These are phyloP conservation scores for Argentina anserina DNA, from an alignment of 306 rosid genomes.

Conservation along the genomic window DNA sequence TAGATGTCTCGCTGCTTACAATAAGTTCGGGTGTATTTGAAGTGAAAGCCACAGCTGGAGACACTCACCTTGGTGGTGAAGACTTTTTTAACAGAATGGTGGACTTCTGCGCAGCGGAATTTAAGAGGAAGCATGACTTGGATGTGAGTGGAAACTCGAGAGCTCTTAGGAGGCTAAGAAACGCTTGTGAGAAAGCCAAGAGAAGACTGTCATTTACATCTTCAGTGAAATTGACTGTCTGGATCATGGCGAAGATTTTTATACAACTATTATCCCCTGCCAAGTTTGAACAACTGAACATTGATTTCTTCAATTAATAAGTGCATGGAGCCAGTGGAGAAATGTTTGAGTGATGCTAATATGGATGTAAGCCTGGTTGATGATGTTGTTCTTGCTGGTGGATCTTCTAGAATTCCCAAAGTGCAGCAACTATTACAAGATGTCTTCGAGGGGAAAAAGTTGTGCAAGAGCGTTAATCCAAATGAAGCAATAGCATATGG, in stretches of 20 bases:
- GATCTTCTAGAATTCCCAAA: conserved; percentile 4
- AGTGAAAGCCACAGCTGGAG: conserved; percentile 2
- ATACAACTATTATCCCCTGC: background rate
- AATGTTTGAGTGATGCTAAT: background rate
- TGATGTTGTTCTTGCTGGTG: background rate
- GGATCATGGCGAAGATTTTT: background rate
- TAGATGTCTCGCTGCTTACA: background rate
- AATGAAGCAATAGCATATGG: background rate
- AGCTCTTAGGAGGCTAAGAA: conserved; percentile 6
- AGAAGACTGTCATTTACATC: background rate
- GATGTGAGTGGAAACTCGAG: background rate
- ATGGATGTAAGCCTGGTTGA: background rate
- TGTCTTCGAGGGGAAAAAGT: background rate
- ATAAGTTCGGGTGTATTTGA: background rate
- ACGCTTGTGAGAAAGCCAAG: background rate
- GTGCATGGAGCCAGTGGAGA: background rate
- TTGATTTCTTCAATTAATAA: background rate
- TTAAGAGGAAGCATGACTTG: background rate
- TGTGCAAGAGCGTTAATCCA: background rate
- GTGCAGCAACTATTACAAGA: too few species aligned
- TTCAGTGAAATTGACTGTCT: background rate
- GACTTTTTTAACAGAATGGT: background rate
- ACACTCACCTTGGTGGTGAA: conserved; percentile 6
- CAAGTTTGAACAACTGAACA: background rate
- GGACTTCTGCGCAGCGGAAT: background rate